phyloP scores from a whole-genome alignment of 169 alveolate species.

The Besnoitia besnoiti region DNA sequence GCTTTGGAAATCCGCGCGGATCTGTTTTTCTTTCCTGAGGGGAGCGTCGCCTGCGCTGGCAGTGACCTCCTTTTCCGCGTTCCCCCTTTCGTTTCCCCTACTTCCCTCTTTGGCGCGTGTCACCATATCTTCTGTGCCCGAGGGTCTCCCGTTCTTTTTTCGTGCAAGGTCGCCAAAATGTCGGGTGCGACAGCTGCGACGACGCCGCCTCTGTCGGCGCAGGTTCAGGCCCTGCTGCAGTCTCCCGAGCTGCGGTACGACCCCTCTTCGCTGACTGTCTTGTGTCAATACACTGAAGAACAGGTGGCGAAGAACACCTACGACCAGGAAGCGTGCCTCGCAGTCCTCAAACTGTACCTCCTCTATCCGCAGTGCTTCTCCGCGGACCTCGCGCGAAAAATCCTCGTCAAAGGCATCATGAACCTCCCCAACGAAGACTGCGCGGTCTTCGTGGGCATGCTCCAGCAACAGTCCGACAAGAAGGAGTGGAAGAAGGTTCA shows the following conservation, averaged over 20 bases:
- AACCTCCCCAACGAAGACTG: slow-evolving; percentile 51
- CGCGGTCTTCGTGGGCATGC: slow-evolving; percentile 41
- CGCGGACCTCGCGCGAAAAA: slow-evolving; percentile 55
- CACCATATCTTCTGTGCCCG: not conserved
- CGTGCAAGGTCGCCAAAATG: not conserved
- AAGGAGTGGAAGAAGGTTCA: slow-evolving; percentile 56
- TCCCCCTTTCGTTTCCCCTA: not conserved
- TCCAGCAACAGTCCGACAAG: slow-evolving; percentile 49
- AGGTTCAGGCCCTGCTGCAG: slow-evolving; percentile 20
- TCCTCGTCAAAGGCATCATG: slow-evolving; percentile 51
- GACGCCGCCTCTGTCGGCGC: not conserved
- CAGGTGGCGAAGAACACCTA: slow-evolving; percentile 43
- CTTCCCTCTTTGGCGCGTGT: not conserved
- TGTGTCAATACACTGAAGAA: slow-evolving; percentile 29
- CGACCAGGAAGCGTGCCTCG: slow-evolving; percentile 51
- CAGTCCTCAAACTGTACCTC: slow-evolving; percentile 55
- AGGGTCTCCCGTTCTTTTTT: not conserved
- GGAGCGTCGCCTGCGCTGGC: not conserved
- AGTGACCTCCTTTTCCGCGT: not conserved
- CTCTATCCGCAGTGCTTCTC: slow-evolving; percentile 66
- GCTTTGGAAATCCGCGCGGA: not conserved
- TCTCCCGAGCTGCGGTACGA: slow-evolving; percentile 34
- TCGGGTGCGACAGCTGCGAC: not conserved
- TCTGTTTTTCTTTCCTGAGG: not conserved
- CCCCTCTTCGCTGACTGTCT: slow-evolving; percentile 13